These are phyloP conservation scores for Dioscorea zingiberensis DNA, from an alignment of 106 monocot species.

Conservation along the genomic window DNA sequence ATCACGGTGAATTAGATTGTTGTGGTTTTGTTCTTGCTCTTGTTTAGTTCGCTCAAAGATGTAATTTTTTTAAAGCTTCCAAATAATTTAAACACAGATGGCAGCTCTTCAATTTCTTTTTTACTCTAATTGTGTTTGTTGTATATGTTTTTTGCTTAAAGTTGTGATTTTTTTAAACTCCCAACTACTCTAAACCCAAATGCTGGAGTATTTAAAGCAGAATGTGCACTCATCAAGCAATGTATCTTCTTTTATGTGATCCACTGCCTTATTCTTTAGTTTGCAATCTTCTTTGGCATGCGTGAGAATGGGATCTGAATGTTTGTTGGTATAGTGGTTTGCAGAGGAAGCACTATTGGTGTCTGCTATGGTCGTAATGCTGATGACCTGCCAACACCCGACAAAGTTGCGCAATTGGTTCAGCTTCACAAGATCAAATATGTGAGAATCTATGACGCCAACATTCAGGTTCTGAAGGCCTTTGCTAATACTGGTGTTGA, in stretches of 20 bases:
- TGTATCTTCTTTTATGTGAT: neutral
- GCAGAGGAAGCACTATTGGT: constrained; percentile 59
- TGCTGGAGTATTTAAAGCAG: neutral
- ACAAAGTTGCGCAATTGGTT: constrained; percentile 81
- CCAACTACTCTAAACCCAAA: neutral
- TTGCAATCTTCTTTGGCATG: neutral
- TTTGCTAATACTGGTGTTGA: constrained; percentile 87
- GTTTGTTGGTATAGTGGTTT: constrained; percentile 25
- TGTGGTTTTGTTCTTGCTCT: neutral
- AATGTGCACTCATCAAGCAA: neutral
- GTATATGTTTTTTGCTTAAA: neutral
- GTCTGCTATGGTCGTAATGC: constrained; percentile 94
- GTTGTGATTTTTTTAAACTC: neutral
- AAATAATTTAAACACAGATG: neutral
- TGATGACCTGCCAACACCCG: constrained; percentile 90
- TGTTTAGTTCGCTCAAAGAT: neutral
- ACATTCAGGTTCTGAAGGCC: constrained; percentile 86
- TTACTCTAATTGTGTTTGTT: neutral
- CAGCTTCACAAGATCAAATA: constrained; percentile 73
- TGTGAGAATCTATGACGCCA: constrained; percentile 89
- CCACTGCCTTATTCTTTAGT: neutral
- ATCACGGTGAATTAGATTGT: neutral
- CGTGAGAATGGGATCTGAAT: no score
- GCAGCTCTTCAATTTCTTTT: neutral
- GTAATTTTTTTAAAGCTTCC: no score